phyloP scores from a whole-genome alignment of 257 asterid species.

The Lycium ferocissimum region DNA sequence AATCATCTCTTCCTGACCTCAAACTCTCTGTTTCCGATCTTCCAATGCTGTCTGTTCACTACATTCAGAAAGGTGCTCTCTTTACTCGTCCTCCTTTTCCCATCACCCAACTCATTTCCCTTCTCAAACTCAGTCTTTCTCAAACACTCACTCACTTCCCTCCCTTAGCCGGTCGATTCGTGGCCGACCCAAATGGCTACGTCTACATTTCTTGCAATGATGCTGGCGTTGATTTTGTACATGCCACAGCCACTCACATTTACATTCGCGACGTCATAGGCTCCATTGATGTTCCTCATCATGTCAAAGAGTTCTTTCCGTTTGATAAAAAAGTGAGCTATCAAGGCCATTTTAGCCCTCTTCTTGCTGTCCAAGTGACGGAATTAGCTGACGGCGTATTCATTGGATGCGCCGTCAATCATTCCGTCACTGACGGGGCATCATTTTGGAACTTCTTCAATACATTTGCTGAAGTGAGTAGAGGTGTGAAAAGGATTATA shows the following conservation, averaged over 20 bases:
- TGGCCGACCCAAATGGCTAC: conserved; percentile 57
- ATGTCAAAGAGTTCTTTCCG: conserved; percentile 53
- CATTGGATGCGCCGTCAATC: conserved; percentile 70
- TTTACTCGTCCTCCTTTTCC: too few species aligned
- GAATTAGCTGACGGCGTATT: conserved; percentile 73
- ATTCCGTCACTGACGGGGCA: conserved; percentile 71
- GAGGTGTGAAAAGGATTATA: conserved; percentile 53
- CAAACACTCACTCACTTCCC: conserved; percentile 60
- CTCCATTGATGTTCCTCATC: conserved; percentile 46
- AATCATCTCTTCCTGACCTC: too few species aligned
- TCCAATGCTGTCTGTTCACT: too few species aligned
- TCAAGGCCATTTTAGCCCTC: conserved; percentile 59
- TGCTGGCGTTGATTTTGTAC: conserved; percentile 60
- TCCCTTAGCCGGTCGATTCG: conserved; percentile 75
- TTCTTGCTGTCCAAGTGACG: conserved; percentile 68
- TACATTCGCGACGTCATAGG: conserved; percentile 47
- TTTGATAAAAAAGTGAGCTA: conserved; percentile 57
- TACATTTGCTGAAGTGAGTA: conserved; percentile 59
- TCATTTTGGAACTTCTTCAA: conserved; percentile 76
- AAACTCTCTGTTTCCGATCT: too few species aligned
- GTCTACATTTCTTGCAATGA: conserved; percentile 66
- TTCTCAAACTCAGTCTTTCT: conserved; percentile 48
- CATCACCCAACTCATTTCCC: conserved; percentile 41
- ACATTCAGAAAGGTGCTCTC: too few species aligned
- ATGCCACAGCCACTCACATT: conserved; percentile 47